A percentile compares a stretch with the other conserved stretches of the same genome.
Conservation (phyloP, 495 filamentous ascomycete genomes). For the Halenospora varia region DNA sequence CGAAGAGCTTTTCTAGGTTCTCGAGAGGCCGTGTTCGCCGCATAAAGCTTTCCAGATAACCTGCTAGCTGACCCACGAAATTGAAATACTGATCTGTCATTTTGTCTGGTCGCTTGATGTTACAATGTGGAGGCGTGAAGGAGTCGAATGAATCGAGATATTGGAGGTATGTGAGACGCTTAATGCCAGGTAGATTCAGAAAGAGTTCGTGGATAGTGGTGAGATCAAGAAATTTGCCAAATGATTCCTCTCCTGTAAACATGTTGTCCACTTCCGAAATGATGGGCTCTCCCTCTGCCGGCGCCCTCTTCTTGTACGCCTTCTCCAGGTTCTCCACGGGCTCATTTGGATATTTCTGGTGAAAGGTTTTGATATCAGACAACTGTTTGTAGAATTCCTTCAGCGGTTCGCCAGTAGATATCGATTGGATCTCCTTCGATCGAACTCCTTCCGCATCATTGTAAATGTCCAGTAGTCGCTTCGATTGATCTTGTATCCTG, state of each 20-base stretch:
- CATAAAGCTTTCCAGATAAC: slow-evolving; percentile 84
- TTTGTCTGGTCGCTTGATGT: slow-evolving; percentile 75
- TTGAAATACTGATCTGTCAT: slow-evolving; percentile 85
- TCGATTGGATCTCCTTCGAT: slow-evolving; percentile 74
- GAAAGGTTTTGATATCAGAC: slow-evolving; percentile 74
- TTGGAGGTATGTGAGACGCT: slow-evolving; percentile 82
- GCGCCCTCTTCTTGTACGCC: slow-evolving; percentile 74
- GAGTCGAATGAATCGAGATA: slow-evolving; percentile 86
- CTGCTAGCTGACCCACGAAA: slow-evolving; percentile 75
- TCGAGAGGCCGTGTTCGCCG: slow-evolving; percentile 75
- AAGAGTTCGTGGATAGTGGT: slow-evolving; percentile 80
- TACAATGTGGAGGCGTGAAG: slow-evolving; percentile 67
- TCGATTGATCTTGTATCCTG: slow-evolving; percentile 81
- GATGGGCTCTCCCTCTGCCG: slow-evolving; percentile 58
- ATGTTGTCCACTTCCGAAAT: slow-evolving; percentile 74
- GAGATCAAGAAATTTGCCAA: slow-evolving; percentile 85
- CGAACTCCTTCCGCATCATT: slow-evolving; percentile 67
- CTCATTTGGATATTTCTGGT: slow-evolving; percentile 88
- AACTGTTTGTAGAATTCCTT: slow-evolving; percentile 90
- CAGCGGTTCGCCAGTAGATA: slow-evolving; percentile 84
- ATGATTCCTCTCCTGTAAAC: slow-evolving; percentile 94
- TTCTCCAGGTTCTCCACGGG: slow-evolving; percentile 92
- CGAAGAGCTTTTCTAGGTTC: slow-evolving; percentile 74
- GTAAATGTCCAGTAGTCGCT: slow-evolving; percentile 79
- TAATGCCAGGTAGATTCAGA: slow-evolving; percentile 80